Evolutionary conservation across 768 basidiomycete genomes (phyloP), one percentile per base, ranked within the genome.

Genomic region (Boletus vermiculosoides): DNA sequence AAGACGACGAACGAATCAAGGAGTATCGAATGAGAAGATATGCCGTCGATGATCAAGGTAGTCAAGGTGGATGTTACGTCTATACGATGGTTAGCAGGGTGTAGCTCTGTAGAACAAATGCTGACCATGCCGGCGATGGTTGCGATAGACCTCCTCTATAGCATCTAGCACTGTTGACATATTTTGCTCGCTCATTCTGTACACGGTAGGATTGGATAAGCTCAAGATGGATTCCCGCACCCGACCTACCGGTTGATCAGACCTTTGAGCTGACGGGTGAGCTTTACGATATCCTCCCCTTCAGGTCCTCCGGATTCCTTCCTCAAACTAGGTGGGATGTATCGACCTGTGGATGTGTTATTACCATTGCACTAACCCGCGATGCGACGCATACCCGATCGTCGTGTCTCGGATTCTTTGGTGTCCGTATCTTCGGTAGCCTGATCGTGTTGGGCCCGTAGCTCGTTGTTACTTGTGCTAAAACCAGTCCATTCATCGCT

Each of bases 1-100:
- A 97, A 78, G 12, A 91, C 86, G 42, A 97, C 92, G 64, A 92
- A 95, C 7, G 92, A 92, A 69, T 96, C 94, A 41, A 97, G 79
- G 4, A 92, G 78, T 28, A 87, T 86, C 0, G 90, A 84, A 69
- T 90, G 90, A 18, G 86, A 81, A 4, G 92, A 84, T 52, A 95
- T 90, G 42, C 88, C 86, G 54, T 86, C 80, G 47, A 94, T 82
- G 50, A 96, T 83, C 48, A 97, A 76, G 4, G 74, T 80, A 7
- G 92, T 92, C 45, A 95, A 68, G 7, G 83, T 85, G 1, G 87
- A 84, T 0, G 93, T 92, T 3, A 95, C 88, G 64, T 95, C 94
- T 95, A 62, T 12, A 30, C 15, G 48, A 44, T 20, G 15, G 16
- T 68, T 0, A 72, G 61, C 15, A 41, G 20, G 47, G 37, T 3